Conservation (phyloP, 768 basidiomycete species). For the Macrolepiota albuminosa region DNA sequence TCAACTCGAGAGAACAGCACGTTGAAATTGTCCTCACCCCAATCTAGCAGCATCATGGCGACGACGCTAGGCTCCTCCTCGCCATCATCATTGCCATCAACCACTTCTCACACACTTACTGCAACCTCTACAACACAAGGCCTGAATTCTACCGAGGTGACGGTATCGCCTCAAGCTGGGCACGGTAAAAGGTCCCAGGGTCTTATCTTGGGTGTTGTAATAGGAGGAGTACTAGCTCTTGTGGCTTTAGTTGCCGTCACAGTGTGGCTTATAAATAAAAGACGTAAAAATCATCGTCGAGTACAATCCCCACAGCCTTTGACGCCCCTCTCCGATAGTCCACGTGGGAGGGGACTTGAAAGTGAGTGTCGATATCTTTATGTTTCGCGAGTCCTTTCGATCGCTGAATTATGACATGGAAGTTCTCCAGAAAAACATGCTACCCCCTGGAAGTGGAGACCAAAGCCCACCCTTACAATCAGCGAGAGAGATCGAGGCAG, state of each 20-base stretch:
- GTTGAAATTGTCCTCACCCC: background rate
- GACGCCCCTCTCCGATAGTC: background rate
- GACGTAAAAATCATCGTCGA: background rate
- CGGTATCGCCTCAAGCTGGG: background rate
- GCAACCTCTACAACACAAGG: background rate
- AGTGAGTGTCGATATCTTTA: background rate
- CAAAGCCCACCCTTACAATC: background rate
- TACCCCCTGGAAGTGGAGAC: background rate
- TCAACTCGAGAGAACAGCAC: background rate
- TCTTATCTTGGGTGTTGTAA: background rate
- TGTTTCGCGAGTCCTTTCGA: background rate
- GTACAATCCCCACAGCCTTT: background rate
- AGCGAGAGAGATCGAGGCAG: background rate
- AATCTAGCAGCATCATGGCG: too few relatives aligned
- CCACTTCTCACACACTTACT: background rate
- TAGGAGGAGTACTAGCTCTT: background rate
- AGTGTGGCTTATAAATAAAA: background rate
- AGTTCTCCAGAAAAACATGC: background rate
- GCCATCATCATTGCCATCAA: background rate
- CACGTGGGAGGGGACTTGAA: background rate
- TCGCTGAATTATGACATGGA: background rate
- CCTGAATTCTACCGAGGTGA: background rate
- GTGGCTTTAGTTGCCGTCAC: background rate
- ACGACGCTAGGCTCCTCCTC: background rate
- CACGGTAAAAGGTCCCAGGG: background rate